Conservation (phyloP, 441 rosid genomes). For the Syzygium malaccense region DNA sequence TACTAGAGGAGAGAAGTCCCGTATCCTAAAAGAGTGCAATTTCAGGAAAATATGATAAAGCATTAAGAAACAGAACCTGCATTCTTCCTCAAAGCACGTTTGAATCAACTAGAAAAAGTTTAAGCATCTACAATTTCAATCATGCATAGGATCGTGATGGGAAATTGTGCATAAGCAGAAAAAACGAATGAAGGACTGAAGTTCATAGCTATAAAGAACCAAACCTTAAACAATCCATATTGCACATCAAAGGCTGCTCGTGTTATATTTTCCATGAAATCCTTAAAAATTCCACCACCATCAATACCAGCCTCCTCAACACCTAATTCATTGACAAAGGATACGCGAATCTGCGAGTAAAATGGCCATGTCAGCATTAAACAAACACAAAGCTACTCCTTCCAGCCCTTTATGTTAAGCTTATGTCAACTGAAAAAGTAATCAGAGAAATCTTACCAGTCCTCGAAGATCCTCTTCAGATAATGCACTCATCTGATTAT, state of each 20-base stretch:
- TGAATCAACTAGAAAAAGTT: background rate
- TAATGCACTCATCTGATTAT: slow-evolving; percentile 88
- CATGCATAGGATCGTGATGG: background rate
- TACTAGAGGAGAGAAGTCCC: background rate
- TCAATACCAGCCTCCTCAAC: slow-evolving; percentile 99
- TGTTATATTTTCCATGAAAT: slow-evolving; percentile 98
- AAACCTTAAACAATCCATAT: slow-evolving; percentile 96
- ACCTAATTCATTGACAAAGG: slow-evolving; percentile 96
- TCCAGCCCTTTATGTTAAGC: background rate
- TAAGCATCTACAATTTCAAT: background rate
- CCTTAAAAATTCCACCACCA: slow-evolving; percentile 99
- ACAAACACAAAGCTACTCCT: slow-evolving; percentile 5
- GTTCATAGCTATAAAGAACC: background rate
- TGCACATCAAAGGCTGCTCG: slow-evolving; percentile 98
- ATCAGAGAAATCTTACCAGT: slow-evolving; percentile 40
- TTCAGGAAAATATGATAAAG: background rate
- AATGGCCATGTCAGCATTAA: slow-evolving; percentile 14
- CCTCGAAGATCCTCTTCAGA: slow-evolving; percentile 98
- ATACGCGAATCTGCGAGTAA: slow-evolving; percentile 77
- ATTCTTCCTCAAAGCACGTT: background rate
- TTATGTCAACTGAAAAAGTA: slow-evolving; percentile 6
- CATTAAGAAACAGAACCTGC: background rate
- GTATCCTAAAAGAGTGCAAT: background rate
- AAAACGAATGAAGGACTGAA: background rate
- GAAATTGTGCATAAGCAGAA: background rate